Evolutionary conservation across 208 protist species (phyloP).

Genomic region (Phytomonas sp.): DNA sequence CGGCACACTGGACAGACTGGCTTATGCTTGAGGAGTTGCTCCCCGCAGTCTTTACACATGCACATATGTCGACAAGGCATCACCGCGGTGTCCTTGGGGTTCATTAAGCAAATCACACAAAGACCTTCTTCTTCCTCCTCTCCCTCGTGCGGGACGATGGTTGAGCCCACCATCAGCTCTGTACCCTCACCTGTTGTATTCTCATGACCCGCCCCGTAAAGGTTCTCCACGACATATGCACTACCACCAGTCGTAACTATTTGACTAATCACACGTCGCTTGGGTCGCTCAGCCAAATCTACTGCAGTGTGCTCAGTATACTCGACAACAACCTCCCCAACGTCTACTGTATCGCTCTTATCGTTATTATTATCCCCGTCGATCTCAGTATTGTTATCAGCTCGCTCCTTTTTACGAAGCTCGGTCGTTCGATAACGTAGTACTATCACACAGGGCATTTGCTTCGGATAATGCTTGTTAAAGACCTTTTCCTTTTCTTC

Average conservation of each 20-base stretch:
- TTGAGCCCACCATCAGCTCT: conserved; percentile 70
- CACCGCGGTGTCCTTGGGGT: conserved; percentile 84
- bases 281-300: conserved; percentile 64
- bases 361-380: conserved; percentile 16
- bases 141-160: conserved; percentile 49
- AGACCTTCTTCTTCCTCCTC: conserved; percentile 78
- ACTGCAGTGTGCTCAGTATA: conserved; percentile 86
- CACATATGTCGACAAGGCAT: conserved; percentile 95
- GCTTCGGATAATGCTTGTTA: conserved; percentile 85
- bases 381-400: conserved; percentile 7
- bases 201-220: conserved; percentile 79
- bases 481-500: conserved; percentile 81
- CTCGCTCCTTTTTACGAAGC: conserved; percentile 36
- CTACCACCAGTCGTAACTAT: conserved; percentile 65
- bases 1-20: conserved; percentile 93
- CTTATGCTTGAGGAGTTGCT: conserved; percentile 86
- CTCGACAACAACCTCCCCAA: conserved; percentile 52
- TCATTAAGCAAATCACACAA: conserved; percentile 92
- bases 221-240: conserved; percentile 82
- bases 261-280: conserved; percentile 79
- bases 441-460: conserved; percentile 86
- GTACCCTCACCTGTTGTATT: conserved; percentile 22
- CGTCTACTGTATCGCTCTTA: conserved; percentile 7
- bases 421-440: conserved; percentile 77
- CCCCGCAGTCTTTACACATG: conserved; percentile 90